A percentile compares a stretch with the other conserved stretches of the same genome.
phyloP scores from a whole-genome alignment of 495 filamentous ascomycete genomes.

The Neurospora sp. region DNA sequence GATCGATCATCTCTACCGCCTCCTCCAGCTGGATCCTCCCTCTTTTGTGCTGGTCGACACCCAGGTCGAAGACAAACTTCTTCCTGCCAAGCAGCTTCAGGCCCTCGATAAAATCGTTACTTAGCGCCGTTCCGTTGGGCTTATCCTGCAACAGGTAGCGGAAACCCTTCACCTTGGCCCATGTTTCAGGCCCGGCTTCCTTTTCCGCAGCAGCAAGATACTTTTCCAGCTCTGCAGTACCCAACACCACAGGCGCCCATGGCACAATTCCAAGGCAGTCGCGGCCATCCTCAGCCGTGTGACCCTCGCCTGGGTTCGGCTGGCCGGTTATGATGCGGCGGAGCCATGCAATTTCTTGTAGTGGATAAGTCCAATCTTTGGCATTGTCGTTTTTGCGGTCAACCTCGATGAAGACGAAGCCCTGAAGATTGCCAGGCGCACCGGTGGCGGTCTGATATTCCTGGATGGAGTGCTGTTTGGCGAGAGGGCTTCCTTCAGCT shows the following conservation, averaged over 20 bases:
- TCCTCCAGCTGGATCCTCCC: constrained; percentile 65
- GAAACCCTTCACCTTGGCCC: constrained; percentile 52
- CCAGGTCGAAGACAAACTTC: constrained; percentile 66
- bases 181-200: constrained; percentile 34
- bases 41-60: constrained; percentile 60
- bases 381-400: constrained; percentile 55
- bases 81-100: constrained; percentile 55
- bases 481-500: constrained; percentile 44
- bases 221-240: constrained; percentile 36
- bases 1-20: constrained; percentile 60
- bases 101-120: constrained; percentile 53
- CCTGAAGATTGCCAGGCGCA: constrained; percentile 34
- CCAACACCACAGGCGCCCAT: constrained; percentile 69
- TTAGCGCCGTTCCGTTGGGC: constrained; percentile 49
- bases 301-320: constrained; percentile 51
- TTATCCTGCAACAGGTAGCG: constrained; percentile 77
- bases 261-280: constrained; percentile 60
- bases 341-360: constrained; percentile 63
- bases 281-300: constrained; percentile 35
- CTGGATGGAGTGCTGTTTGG: constrained; percentile 49
- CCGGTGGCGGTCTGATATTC: constrained; percentile 42
- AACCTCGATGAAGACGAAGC: constrained; percentile 74
- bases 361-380: constrained; percentile 41
- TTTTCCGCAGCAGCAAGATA: constrained; percentile 44
- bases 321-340: constrained; percentile 51